These are phyloP conservation scores for Nemophila menziesii DNA, from an alignment of 257 asterid species.

Conservation along the genomic window DNA sequence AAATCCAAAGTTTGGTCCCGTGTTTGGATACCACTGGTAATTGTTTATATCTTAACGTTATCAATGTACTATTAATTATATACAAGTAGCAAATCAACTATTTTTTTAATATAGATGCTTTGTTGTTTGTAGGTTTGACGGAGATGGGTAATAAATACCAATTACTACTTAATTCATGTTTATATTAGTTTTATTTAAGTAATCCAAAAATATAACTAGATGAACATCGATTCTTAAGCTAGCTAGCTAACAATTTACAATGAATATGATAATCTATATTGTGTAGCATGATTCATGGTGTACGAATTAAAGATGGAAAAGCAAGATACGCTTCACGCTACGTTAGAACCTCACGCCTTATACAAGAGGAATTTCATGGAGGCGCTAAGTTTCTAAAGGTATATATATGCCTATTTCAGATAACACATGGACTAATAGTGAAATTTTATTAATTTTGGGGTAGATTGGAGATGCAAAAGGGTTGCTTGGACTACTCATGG, in stretches of 20 bases:
- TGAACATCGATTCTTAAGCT: not conserved
- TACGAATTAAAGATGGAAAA: constrained; percentile 90
- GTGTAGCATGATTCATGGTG: constrained; percentile 89
- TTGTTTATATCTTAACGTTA: constrained; percentile 8
- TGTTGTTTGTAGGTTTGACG: constrained; percentile 97
- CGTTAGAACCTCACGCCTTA: constrained; percentile 77
- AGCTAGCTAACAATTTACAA: too few species aligned
- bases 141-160: too few species aligned
- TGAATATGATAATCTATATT: too few species aligned
- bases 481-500: constrained; percentile 63
- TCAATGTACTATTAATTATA: too few species aligned
- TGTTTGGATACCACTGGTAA: constrained; percentile 96
- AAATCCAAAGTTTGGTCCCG: constrained; percentile 81
- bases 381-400: constrained; percentile 92
- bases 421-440: not conserved
- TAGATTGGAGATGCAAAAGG: constrained; percentile 97
- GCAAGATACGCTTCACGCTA: constrained; percentile 87
- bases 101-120: too few species aligned
- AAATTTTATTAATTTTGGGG: constrained; percentile 1
- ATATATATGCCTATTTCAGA: too few species aligned
- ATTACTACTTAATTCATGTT: too few species aligned
- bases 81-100: too few species aligned
- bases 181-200: not conserved
- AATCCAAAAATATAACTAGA: not conserved
- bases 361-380: constrained; percentile 78